Evolutionary conservation across 768 basidiomycete genomes (phyloP), one percentile per base, ranked within the genome.

Genomic region (Trametes cingulata): DNA sequence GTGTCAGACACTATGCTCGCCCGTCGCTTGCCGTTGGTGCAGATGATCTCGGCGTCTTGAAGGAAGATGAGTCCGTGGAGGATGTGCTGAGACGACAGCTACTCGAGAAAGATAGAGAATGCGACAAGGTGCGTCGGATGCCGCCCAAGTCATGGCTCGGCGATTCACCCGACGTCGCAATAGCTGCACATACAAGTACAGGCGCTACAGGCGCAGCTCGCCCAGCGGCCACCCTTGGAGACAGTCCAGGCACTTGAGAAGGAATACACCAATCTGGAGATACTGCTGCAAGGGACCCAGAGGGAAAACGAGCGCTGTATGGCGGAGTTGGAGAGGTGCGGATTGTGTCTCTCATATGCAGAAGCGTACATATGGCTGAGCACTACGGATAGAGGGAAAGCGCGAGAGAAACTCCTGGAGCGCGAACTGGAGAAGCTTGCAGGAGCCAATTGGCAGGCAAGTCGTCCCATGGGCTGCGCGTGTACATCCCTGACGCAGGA

Each of bases 281-380:
- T 93, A 17, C 76, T 93, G 3, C 73, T 92, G 0, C 83, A 89
- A 60, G 91, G 91, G 0, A 93, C 91, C 0, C 90, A 92, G 63
- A 77, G 90, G 50, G 92, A 94, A 75, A 94, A 94, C 67, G 91
- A 93, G 65, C 79, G 87, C 49, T 88, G 86, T 62, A 93, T 93
- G 91, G 78, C 83, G 0, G 90, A 92, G 59, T 77, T 91, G 2
- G 91, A 93, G 56, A 79, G 86, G 88, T 86, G 45, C 17, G 52
- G 40, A 5, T 24, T 8, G 15, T 9, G n/a, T 19, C 15, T 47
- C 22, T 40, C 24, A 1, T 19, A 1, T 29, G 20, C 19, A 39
- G 20, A n/a, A 15, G 29, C 10, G 10, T 33, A 7, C 37, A 29
- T 55, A 47, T 39, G 1, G 6, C 33, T 39, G 27, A 15, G 22